Conservation (phyloP, 208 protist genomes). For the Crithidia thermophila region DNA sequence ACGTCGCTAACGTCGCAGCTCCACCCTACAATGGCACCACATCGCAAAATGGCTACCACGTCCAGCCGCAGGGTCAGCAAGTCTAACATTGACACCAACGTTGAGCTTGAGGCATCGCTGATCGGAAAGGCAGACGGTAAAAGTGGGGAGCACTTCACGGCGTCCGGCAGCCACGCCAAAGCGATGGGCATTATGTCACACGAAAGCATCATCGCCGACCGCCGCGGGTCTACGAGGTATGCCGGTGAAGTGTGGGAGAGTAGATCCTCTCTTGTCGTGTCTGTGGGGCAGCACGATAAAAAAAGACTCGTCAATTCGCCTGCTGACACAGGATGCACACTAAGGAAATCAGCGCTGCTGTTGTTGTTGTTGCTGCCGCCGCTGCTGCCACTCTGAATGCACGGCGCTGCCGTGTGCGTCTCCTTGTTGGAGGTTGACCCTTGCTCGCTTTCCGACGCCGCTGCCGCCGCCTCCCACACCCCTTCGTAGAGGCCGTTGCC, state of each 20-base stretch:
- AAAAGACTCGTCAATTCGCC: constrained; percentile 1
- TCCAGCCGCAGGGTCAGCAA: constrained; percentile 1
- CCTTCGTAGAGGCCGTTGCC: constrained; percentile 7
- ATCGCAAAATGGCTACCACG: constrained; percentile 26
- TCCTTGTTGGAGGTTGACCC: not conserved
- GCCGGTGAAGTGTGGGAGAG: constrained; percentile 16
- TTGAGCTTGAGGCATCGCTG: too few species aligned
- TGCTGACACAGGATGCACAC: not conserved
- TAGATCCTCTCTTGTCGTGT: constrained; percentile 13
- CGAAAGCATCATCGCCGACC: not conserved
- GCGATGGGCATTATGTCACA: constrained; percentile 15
- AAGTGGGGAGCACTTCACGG: not conserved
- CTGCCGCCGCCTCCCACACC: constrained; percentile 11
- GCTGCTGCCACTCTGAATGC: too few species aligned
- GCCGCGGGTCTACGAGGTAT: not conserved
- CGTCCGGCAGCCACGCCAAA: constrained; percentile 3
- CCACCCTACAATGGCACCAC: constrained; percentile 28
- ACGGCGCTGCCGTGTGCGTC: not conserved
- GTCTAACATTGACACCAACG: not conserved
- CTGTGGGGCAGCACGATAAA: not conserved
- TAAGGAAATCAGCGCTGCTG: too few species aligned
- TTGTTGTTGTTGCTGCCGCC: too few species aligned
- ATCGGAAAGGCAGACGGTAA: too few species aligned
- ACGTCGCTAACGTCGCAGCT: not conserved
- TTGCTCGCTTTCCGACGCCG: not conserved